These are phyloP conservation scores for Ajuga chamaepitys DNA, from an alignment of 257 asterid species.

Conservation along the genomic window DNA sequence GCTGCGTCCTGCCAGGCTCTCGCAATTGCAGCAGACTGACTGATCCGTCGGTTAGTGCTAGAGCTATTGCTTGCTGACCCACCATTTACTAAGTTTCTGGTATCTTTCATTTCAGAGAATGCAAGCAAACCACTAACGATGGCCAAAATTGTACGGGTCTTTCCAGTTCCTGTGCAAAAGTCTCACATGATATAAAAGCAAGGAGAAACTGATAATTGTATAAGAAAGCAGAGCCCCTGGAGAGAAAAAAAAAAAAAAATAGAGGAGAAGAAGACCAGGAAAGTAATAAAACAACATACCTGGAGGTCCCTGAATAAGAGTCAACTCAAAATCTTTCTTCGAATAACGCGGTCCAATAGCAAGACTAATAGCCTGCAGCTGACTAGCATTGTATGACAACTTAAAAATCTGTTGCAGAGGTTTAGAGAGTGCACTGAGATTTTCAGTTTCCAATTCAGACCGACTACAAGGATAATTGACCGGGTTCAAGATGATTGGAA, in stretches of 20 bases:
- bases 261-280: no score
- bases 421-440: conserved; percentile 47
- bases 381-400: conserved; percentile 75
- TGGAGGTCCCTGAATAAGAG: conserved; percentile 99
- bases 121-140: conserved; percentile 84
- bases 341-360: conserved; percentile 61
- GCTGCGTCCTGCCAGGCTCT: conserved; percentile 99
- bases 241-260: not conserved
- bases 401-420: conserved; percentile 62
- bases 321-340: conserved; percentile 57
- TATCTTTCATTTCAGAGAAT: conserved; percentile 42
- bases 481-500: conserved; percentile 83
- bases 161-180: conserved; percentile 73
- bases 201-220: not conserved
- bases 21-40: conserved; percentile 81
- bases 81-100: conserved; percentile 36
- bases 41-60: conserved; percentile 38
- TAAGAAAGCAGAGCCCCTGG: not conserved
- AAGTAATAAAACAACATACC: conserved; percentile 39
- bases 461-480: conserved; percentile 35
- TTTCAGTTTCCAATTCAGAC: conserved; percentile 33
- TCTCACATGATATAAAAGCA: conserved; percentile 8
- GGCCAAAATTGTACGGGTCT: conserved; percentile 89
- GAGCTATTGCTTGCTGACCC: conserved; percentile 28
- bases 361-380: conserved; percentile 78